Base-by-base conservation (phyloP, 106 monocot species). In the Amphibolis antarctica region DNA sequence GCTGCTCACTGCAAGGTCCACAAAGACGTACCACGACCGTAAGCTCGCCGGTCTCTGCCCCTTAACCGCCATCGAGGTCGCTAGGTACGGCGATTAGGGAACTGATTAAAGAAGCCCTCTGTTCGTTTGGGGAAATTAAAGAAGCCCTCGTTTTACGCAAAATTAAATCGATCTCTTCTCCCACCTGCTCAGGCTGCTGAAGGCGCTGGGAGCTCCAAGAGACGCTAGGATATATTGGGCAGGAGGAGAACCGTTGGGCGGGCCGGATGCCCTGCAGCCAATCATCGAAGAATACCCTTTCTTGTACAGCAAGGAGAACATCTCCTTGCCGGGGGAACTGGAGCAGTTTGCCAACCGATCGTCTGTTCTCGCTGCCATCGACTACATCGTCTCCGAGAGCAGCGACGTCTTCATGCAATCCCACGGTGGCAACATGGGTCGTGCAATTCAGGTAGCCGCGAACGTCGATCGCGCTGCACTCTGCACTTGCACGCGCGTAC, bases 371-470 rank as follows among this genome's bases (percentile, higher is more conserved):
- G 92, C 92, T 19, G 92, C 88, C n/a, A 78, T 93, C 23, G 92
- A 93, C 59, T 88, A 80, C 82, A 81, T 93, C 9, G 88, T 93
- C 42, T 75, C 85, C 9, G 92, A 82, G 67, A 80, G 83, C 60
- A 88, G 88, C 63, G 69, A 93, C 54, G 85, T 85, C 14, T 93
- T 93, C 78, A 88, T 93, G 88, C 85, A 88, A 13, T 93, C 92
- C 20, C 92, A 93, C 45, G 92, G 92, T 9, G 92, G 92, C 43
- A 93, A 93, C 75, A 93, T 93, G 92, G 88, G 74, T 31, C 92
- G 79, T 75, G 71, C 85, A 66, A 71, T 79, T 14, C 69, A 79
- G 74, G 79, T 78, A 68, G 22, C n/a, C 13, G 19, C 22, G 0
- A n/a, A 5, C 1, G 9, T 66, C 52, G 18, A 23, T 62, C 25